Evolutionary conservation across 1,284 basidiomycete genomes (phyloP).

Genomic region (Malassezia brasiliensis): DNA sequence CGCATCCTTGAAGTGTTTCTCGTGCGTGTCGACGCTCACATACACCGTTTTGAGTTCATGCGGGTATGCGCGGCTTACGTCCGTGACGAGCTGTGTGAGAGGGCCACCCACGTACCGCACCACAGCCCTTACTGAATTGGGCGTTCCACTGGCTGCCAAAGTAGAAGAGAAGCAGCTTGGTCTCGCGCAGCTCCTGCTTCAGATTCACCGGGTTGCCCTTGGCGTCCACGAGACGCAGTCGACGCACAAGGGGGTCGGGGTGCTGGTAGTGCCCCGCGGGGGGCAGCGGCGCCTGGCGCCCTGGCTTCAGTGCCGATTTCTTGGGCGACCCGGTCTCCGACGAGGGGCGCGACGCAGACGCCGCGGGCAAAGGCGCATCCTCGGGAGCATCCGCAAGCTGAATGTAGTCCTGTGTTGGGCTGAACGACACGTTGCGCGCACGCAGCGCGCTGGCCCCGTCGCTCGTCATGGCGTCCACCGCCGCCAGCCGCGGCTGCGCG

Average conservation of each 20-base stretch:
- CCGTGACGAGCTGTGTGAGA: conserved; percentile 22
- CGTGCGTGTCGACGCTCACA: conserved; percentile 46
- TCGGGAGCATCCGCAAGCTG: neutral
- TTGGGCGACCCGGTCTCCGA: conserved; percentile 13
- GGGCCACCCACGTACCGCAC: neutral
- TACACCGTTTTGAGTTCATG: conserved; percentile 49
- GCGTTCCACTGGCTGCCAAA: conserved; percentile 47
- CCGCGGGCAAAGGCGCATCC: neutral
- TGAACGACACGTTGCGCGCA: conserved; percentile 4
- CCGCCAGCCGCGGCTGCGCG: too few relatives aligned
- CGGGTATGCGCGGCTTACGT: conserved; percentile 36
- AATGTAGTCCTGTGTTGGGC: neutral
- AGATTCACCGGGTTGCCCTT: conserved; percentile 42
- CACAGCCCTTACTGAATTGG: conserved; percentile 30
- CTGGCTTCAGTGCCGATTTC: conserved; percentile 45
- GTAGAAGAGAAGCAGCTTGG: conserved; percentile 48
- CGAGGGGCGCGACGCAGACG: too few relatives aligned
- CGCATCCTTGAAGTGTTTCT: conserved; percentile 41
- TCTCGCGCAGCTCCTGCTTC: conserved; percentile 36
- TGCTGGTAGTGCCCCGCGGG: conserved; percentile 43
- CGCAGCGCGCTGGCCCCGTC: neutral
- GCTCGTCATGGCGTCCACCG: neutral
- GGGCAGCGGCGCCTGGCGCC: conserved; percentile 30
- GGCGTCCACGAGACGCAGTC: conserved; percentile 44
- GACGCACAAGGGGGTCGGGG: conserved; percentile 46